These are phyloP conservation scores for Herpotrichia juniperi DNA, from an alignment of 2,329 filamentous ascomycete genomes.

Conservation along the genomic window DNA sequence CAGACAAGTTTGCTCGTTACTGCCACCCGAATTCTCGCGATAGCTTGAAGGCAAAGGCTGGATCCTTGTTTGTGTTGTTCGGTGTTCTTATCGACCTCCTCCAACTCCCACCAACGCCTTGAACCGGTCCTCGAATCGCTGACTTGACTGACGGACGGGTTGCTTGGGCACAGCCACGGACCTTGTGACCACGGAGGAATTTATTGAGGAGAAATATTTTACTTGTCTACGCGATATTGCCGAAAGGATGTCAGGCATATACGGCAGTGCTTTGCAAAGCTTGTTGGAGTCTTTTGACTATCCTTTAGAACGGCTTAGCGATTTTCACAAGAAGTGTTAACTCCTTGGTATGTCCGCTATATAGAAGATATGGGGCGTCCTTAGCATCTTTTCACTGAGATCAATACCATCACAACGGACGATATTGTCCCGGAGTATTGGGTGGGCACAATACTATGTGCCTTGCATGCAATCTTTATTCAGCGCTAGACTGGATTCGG, in stretches of 20 bases:
- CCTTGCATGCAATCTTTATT: background rate
- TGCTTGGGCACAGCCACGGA: too few species aligned
- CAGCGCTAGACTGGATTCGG: background rate
- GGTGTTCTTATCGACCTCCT: constrained; percentile 31
- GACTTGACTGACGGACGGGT: background rate
- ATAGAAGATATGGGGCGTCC: too few species aligned
- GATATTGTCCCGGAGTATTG: background rate
- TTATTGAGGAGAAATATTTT: too few species aligned
- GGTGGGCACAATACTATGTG: background rate
- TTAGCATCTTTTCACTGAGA: too few species aligned
- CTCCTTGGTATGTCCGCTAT: too few species aligned
- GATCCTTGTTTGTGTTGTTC: constrained; percentile 37
- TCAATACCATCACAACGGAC: background rate
- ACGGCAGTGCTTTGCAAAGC: too few species aligned
- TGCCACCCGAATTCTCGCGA: constrained; percentile 29
- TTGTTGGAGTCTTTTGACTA: too few species aligned
- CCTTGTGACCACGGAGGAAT: too few species aligned
- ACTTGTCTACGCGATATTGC: too few species aligned
- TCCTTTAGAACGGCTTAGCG: too few species aligned
- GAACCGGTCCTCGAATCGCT: background rate
- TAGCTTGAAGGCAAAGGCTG: constrained; percentile 26
- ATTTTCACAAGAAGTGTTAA: too few species aligned
- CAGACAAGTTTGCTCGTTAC: constrained; percentile 37
- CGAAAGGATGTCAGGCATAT: too few species aligned
- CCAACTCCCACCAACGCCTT: background rate